Conservation (phyloP, 192 early-diverging fungal species). For the Gorgonomyces haynaldii region DNA sequence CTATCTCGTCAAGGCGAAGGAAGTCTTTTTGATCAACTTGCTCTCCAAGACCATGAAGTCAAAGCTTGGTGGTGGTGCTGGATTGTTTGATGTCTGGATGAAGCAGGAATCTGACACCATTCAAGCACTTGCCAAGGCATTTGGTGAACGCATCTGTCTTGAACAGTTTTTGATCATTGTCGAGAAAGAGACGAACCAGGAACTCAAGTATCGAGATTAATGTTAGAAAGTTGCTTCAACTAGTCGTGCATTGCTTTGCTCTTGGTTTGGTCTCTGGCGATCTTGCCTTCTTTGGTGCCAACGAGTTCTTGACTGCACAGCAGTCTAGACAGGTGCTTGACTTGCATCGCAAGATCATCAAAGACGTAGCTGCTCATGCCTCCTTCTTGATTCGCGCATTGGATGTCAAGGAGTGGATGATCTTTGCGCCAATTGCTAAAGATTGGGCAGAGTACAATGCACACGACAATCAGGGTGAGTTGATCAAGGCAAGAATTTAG, state of each 20-base stretch:
- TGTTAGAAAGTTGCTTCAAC: constrained; percentile 20
- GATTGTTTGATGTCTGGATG: constrained; percentile 69
- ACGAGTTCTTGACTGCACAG: constrained; percentile 34
- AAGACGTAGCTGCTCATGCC: constrained; percentile 36
- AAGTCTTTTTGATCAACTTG: constrained; percentile 19
- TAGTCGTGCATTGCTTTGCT: constrained; percentile 38
- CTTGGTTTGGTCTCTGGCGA: constrained; percentile 35
- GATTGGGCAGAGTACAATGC: constrained; percentile 58
- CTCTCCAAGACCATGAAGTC: constrained; percentile 35
- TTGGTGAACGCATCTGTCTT: constrained; percentile 52
- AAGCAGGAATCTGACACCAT: constrained; percentile 56
- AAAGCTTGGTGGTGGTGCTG: constrained; percentile 35
- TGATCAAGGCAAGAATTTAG: not conserved
- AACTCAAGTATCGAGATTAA: constrained; percentile 12
- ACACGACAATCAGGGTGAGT: constrained; percentile 52
- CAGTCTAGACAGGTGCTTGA: constrained; percentile 29
- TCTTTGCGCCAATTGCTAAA: constrained; percentile 60
- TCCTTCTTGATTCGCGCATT: constrained; percentile 43
- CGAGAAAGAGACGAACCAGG: constrained; percentile 14
- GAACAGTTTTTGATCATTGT: constrained; percentile 42
- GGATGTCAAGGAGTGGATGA: constrained; percentile 29
- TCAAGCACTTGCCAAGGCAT: constrained; percentile 52
- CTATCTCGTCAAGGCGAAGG: constrained; percentile 24
- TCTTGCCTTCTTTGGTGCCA: constrained; percentile 45
- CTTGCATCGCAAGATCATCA: constrained; percentile 35